Conservation (phyloP, 345 rosid genomes). For the Heritiera fomes region DNA sequence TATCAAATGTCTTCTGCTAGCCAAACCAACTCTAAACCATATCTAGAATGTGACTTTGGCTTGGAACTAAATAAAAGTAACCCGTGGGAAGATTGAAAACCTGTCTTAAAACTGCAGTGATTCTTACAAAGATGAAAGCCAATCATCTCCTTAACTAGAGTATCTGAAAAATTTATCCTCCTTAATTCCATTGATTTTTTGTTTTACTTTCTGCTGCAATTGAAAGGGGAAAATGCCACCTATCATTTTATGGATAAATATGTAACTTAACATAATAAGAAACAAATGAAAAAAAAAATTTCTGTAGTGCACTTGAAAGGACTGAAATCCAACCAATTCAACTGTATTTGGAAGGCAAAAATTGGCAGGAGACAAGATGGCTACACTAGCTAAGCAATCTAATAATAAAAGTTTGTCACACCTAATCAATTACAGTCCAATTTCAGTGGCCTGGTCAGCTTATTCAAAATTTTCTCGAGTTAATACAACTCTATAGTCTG, state of each 20-base stretch:
- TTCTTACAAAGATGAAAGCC: no score
- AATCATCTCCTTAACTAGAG: not conserved
- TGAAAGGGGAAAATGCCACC: not conserved
- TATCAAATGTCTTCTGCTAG: not conserved
- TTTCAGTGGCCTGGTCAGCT: not conserved
- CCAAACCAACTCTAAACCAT: conserved; percentile 1
- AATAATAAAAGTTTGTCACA: not conserved
- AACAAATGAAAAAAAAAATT: not conserved
- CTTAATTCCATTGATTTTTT: not conserved
- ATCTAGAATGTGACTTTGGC: not conserved
- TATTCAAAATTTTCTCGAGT: not conserved
- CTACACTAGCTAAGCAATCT: not conserved
- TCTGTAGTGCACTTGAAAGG: not conserved
- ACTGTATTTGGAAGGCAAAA: not conserved
- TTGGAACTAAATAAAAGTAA: not conserved
- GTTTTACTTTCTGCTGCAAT: not conserved
- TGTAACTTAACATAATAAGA: not conserved
- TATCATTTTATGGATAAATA: not conserved
- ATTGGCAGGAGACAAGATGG: not conserved
- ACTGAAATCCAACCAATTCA: not conserved
- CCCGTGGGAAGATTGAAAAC: no score
- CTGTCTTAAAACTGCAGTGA: no score
- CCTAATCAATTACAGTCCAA: no score
- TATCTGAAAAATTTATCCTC: not conserved
- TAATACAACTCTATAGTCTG: not conserved